Percentiles rank a stretch among this genome's conserved stretches.
Conservation (phyloP, 208 protist genomes). For the Phytomonas sp. region DNA sequence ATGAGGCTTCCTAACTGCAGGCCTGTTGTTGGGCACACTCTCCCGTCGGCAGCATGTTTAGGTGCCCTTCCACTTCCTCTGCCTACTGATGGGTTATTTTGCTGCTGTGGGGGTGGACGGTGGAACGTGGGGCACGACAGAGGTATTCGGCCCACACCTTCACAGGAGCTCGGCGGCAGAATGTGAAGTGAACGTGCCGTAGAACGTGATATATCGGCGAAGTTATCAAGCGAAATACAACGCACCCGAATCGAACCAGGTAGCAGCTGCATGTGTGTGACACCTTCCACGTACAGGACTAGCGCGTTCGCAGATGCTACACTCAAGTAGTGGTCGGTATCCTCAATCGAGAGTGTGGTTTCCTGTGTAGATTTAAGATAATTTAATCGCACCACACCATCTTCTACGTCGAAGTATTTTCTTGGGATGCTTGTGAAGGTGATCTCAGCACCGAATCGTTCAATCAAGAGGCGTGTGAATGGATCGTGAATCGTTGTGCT, state of each 20-base stretch:
- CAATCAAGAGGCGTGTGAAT: conserved; percentile 51
- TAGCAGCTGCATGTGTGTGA: conserved; percentile 59
- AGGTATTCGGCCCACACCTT: background rate
- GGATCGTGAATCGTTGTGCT: conserved; percentile 39
- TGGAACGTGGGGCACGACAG: background rate
- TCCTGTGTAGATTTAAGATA: conserved; percentile 40
- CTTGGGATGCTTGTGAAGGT: conserved; percentile 74
- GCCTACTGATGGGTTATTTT: background rate
- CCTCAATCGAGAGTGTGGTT: conserved; percentile 24
- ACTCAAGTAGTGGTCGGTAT: conserved; percentile 75
- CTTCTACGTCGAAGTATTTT: conserved; percentile 57
- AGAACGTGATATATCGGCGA: conserved; percentile 47
- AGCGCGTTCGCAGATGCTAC: conserved; percentile 71
- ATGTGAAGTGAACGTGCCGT: conserved; percentile 61
- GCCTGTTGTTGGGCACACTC: background rate
- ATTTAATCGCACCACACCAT: conserved; percentile 43
- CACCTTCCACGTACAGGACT: conserved; percentile 60
- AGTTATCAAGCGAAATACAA: conserved; percentile 61
- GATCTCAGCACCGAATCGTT: conserved; percentile 38
- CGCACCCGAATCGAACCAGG: conserved; percentile 58
- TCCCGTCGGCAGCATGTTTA: background rate
- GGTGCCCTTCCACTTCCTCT: background rate
- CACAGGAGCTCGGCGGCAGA: conserved; percentile 16
- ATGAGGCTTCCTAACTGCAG: conserved; percentile 24
- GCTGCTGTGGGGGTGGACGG: background rate